Evolutionary conservation across 495 filamentous ascomycete species (phyloP).

Genomic region (Halenospora varia): DNA sequence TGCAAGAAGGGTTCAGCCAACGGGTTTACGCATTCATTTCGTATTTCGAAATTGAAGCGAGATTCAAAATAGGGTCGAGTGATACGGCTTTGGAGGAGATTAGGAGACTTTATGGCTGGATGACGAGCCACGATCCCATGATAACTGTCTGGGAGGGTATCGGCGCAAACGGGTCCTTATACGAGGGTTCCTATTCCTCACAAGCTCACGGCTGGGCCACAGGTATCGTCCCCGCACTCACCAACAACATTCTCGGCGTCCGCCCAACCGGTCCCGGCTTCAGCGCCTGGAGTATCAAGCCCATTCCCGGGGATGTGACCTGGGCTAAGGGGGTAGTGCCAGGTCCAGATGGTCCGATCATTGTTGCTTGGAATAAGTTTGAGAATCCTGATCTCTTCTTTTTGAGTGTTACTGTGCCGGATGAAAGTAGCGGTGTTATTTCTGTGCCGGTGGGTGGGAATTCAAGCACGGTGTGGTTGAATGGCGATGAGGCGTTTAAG

Average conservation of each 20-base stretch:
- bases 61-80: slow-evolving; percentile 32
- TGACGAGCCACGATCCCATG: slow-evolving; percentile 38
- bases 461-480: too few relatives aligned
- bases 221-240: slow-evolving; percentile 33
- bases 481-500: too few relatives aligned
- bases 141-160: slow-evolving; percentile 43
- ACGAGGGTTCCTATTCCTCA: slow-evolving; percentile 35
- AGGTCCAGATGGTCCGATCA: slow-evolving; percentile 32
- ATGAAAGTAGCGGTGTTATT: slow-evolving; percentile 23
- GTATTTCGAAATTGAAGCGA: slow-evolving; percentile 43
- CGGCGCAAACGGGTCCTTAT: slow-evolving; percentile 31
- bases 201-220: slow-evolving; percentile 40
- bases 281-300: slow-evolving; percentile 30
- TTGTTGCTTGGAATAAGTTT: slow-evolving; percentile 32
- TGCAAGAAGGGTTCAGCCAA: slow-evolving; percentile 31
- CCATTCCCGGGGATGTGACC: slow-evolving; percentile 27
- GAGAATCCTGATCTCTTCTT: slow-evolving; percentile 8
- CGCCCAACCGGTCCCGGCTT: slow-evolving; percentile 37
- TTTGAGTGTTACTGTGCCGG: slow-evolving; percentile 21
- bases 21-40: slow-evolving; percentile 49
- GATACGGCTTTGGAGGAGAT: slow-evolving; percentile 37
- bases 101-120: slow-evolving; percentile 40
- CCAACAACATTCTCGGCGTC: slow-evolving; percentile 38
- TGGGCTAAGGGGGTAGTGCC: slow-evolving; percentile 40
- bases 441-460: slow-evolving; percentile 15